Evolutionary conservation across 257 asterid species (phyloP).

Genomic region (Solanum infundibuliforme): DNA sequence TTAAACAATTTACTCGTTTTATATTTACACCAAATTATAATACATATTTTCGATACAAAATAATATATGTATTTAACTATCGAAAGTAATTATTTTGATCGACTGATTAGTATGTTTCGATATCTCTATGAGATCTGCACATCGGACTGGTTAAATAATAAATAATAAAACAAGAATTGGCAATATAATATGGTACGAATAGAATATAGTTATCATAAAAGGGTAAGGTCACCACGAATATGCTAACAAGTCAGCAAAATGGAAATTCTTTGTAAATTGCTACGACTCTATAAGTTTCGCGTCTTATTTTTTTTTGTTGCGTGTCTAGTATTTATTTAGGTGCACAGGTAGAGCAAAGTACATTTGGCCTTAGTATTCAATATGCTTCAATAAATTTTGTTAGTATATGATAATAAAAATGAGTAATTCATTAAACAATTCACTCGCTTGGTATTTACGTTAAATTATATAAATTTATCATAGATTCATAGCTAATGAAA

Average conservation of each 20-base stretch:
- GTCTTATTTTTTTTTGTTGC: neutral
- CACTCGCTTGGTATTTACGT: neutral
- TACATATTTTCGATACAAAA: neutral
- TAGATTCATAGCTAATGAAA: neutral
- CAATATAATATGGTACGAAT: neutral
- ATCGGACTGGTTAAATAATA: neutral
- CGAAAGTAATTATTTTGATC: neutral
- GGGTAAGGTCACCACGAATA: neutral
- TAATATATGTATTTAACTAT: neutral
- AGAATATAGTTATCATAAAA: neutral
- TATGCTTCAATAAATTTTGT: no score
- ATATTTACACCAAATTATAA: neutral
- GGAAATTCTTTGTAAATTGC: neutral
- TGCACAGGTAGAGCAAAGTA: neutral
- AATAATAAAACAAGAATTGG: neutral
- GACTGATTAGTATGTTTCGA: neutral
- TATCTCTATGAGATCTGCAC: neutral
- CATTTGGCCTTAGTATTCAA: neutral
- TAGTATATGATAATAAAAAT: neutral
- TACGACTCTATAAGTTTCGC: no score
- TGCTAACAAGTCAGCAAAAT: neutral
- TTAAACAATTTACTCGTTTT: neutral
- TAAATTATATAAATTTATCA: neutral
- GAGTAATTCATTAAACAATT: neutral
- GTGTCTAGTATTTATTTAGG: no score